Evolutionary conservation across 352 stramenopile genomes (phyloP), one percentile per base, ranked within the genome.

Genomic region (Phytophthora meadii): DNA sequence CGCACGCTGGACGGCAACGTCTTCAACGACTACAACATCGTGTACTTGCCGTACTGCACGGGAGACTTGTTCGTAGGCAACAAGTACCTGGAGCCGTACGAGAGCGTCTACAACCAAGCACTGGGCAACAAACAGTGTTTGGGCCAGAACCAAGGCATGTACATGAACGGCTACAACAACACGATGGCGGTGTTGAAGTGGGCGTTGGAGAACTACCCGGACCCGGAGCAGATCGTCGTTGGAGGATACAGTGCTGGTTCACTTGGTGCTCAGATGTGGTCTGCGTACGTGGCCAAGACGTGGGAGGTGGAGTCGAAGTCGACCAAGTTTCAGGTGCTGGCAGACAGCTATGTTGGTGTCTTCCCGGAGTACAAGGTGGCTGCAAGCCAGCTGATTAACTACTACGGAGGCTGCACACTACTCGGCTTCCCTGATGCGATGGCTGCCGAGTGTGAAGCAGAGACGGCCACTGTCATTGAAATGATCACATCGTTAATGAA

Each of bases 1-100:
- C 64, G 63, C 30, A 70, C 70, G n/a, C 62, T 87, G 52, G 52
- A 68, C 22, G 47, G 65, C 47, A 87, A 86, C 68, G 17, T 78
- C 17, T 89, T 89, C 54, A 74, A 76, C 56, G 80, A 88, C 70
- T 89, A 80, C 74, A 84, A 84, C 71, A 83, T 89, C 55, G 80
- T 91, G 45, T 77, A 86, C 70, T 47, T 91, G 30, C 79, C 77
- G 39, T 88, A 88, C 70, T 90, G 82, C 73, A 88, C 79, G 51
- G 77, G 79, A 27, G 75, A 88, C 44, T 60, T 90, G 53, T 81
- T 88, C 58, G 45, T 84, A 1, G 82, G 77, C 53, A 81, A 76
- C 67, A 54, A 63, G n/a, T 48, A 71, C 15, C 28, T 62, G 22
- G 63, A 48, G 39, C 14, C 46, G 11, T 61, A 56, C 19, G 63